Conservation (phyloP, 2,329 filamentous ascomycete species). For the Fusarium succisae region DNA sequence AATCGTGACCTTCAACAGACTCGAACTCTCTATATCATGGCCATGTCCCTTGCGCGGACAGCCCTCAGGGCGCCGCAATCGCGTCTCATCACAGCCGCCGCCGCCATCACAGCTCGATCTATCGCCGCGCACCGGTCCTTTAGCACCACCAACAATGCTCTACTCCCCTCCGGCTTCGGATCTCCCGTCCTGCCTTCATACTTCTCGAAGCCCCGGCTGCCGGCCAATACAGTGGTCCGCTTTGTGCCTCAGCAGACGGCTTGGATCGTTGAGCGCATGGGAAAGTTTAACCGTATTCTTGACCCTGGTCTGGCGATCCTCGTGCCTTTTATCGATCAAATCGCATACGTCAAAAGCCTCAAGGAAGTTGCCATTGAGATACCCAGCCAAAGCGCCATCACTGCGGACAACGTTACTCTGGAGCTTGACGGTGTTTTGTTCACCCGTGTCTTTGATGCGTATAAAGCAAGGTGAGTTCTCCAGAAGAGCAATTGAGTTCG, state of each 20-base stretch:
- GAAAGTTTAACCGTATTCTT: slow-evolving; percentile 92
- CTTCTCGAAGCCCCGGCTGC: slow-evolving; percentile 78
- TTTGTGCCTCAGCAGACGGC: slow-evolving; percentile 99
- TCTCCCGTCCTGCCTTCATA: slow-evolving; percentile 69
- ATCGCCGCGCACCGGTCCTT: slow-evolving; percentile 42
- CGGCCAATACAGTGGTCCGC: slow-evolving; percentile 92
- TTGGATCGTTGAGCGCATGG: slow-evolving; percentile 99
- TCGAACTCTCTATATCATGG: slow-evolving; percentile 39
- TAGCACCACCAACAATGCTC: slow-evolving; percentile 44
- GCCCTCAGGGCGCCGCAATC: slow-evolving; percentile 41
- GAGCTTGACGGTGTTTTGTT: slow-evolving; percentile 96
- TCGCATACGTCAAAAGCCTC: slow-evolving; percentile 96
- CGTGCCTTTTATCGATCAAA: slow-evolving; percentile 90
- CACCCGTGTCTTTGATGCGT: slow-evolving; percentile 95
- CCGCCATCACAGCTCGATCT: slow-evolving; percentile 24
- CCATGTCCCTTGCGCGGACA: slow-evolving; percentile 44
- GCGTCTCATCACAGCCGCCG: slow-evolving; percentile 33
- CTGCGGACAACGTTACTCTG: slow-evolving; percentile 96
- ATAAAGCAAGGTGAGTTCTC: slow-evolving; percentile 83
- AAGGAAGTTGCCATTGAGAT: slow-evolving; percentile 98
- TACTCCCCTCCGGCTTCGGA: slow-evolving; percentile 48
- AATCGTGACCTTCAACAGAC: slow-evolving; percentile 28
- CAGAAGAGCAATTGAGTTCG: background rate
- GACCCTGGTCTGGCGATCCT: slow-evolving; percentile 91
- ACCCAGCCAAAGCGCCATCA: slow-evolving; percentile 96